Percentiles rank a stretch among this genome's conserved stretches.
Conservation (phyloP, 2,329 filamentous ascomycete species). For the Sporothrix euskadiensis region DNA sequence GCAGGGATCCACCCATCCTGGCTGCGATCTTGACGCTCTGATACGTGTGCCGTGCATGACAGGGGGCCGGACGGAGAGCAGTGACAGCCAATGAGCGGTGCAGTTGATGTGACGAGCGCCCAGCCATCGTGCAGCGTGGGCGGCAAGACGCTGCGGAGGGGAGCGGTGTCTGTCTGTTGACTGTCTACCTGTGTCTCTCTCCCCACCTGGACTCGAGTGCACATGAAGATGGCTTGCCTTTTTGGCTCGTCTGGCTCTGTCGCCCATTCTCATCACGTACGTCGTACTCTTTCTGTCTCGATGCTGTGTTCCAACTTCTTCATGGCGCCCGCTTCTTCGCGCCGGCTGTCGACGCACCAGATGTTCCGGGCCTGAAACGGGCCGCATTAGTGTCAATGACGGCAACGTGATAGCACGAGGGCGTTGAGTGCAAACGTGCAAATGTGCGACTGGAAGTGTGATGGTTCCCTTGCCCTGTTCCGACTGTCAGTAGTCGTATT, state of each 20-base stretch:
- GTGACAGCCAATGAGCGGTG: conserved; percentile 43
- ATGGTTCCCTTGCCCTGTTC: background rate
- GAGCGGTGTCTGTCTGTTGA: background rate
- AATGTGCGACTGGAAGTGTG: background rate
- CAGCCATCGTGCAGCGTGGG: conserved; percentile 44
- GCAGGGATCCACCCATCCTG: conserved; percentile 33
- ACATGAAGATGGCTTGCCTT: background rate
- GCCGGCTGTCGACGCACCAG: background rate
- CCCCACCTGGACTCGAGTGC: background rate
- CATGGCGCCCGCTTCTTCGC: conserved; percentile 22
- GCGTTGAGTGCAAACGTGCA: conserved; percentile 2
- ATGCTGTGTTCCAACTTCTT: background rate
- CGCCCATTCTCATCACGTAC: conserved; percentile 1
- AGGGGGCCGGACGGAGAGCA: background rate
- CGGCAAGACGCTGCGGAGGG: conserved; percentile 44
- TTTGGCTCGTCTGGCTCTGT: background rate
- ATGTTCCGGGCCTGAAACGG: conserved; percentile 27
- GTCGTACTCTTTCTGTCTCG: background rate
- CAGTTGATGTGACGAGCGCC: conserved; percentile 43
- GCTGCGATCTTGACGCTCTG: conserved; percentile 37
- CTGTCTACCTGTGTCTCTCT: background rate
- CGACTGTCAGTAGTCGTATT: background rate
- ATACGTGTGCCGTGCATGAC: conserved; percentile 39
- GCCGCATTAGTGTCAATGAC: conserved; percentile 25
- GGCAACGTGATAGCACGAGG: background rate